Evolutionary conservation across 129 eudicot genomes (phyloP).

Genomic region (Solidago caesia): DNA sequence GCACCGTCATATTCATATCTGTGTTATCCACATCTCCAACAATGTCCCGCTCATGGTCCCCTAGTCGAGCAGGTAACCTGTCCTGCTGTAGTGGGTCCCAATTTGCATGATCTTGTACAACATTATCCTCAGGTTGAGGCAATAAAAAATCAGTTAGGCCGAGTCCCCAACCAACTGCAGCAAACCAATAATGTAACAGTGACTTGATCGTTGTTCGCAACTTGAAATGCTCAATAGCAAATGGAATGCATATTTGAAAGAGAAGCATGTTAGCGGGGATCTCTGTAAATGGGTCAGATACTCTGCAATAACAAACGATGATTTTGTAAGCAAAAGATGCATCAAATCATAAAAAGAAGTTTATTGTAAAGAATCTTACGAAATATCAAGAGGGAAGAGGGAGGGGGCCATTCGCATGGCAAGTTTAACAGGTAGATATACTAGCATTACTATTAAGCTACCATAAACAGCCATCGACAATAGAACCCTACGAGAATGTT

Average conservation of each 20-base stretch:
- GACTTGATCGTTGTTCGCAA: slow-evolving; percentile 77
- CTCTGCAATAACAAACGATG: slow-evolving; percentile 44
- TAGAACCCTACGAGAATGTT: slow-evolving; percentile 96
- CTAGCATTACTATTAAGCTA: slow-evolving; percentile 88
- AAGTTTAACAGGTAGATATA: slow-evolving; percentile 87
- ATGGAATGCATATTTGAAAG: slow-evolving; percentile 95
- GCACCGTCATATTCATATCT: slow-evolving; percentile 48
- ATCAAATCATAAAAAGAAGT: slow-evolving; percentile 7
- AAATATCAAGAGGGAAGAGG: slow-evolving; percentile 76
- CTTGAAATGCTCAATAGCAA: slow-evolving; percentile 94
- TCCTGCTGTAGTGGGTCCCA: slow-evolving; percentile 58
- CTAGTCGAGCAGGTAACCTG: slow-evolving; percentile 39
- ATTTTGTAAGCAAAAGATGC: slow-evolving; percentile 16
- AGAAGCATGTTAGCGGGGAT: slow-evolving; percentile 97
- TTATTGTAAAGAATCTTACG: slow-evolving; percentile 48
- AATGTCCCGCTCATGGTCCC: slow-evolving; percentile 43
- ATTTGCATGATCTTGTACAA: slow-evolving; percentile 61
- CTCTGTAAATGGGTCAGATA: slow-evolving; percentile 94
- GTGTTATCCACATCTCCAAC: slow-evolving; percentile 41
- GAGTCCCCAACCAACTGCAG: slow-evolving; percentile 88
- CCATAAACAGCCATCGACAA: slow-evolving; percentile 90
- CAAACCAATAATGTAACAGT: slow-evolving; percentile 82
- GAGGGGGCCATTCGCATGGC: slow-evolving; percentile 88
- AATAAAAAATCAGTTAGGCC: slow-evolving; percentile 72
- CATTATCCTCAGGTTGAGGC: slow-evolving; percentile 68